These are phyloP conservation scores for Cruciata laevipes DNA, from an alignment of 257 asterid genomes.

Conservation along the genomic window DNA sequence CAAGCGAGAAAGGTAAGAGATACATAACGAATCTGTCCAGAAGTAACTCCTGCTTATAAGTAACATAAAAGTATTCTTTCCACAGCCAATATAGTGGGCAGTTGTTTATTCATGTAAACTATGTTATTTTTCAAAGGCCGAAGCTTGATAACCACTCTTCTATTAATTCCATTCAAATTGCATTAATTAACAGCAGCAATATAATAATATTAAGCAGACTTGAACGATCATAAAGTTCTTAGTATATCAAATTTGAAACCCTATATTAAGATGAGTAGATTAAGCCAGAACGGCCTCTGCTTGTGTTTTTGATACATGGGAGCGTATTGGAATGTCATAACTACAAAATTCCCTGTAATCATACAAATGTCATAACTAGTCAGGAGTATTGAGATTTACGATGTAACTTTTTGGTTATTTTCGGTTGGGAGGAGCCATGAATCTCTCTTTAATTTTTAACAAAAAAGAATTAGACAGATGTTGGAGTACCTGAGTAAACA, in stretches of 20 bases:
- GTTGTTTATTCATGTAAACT: not conserved
- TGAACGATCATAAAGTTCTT: not conserved
- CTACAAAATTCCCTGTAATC: too few species aligned
- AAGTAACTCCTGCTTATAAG: not conserved
- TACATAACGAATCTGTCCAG: not conserved
- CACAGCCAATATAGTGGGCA: not conserved
- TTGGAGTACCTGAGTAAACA: slow-evolving; percentile 76
- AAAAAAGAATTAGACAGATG: not conserved
- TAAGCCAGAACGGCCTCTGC: too few species aligned
- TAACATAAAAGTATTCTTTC: not conserved
- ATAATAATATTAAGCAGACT: too few species aligned
- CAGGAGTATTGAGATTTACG: too few species aligned
- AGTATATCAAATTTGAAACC: not conserved
- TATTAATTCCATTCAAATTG: not conserved
- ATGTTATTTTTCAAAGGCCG: not conserved
- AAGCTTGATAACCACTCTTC: too few species aligned
- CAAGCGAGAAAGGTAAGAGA: not conserved
- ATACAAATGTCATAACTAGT: too few species aligned
- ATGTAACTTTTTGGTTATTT: too few species aligned
- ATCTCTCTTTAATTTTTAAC: too few species aligned
- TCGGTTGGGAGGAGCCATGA: too few species aligned
- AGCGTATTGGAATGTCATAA: too few species aligned
- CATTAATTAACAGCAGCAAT: not conserved
- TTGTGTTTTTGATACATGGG: too few species aligned
- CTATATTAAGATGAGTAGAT: not conserved